Conservation (phyloP, 139 green algal species). For the Volvox reticuliferus region DNA sequence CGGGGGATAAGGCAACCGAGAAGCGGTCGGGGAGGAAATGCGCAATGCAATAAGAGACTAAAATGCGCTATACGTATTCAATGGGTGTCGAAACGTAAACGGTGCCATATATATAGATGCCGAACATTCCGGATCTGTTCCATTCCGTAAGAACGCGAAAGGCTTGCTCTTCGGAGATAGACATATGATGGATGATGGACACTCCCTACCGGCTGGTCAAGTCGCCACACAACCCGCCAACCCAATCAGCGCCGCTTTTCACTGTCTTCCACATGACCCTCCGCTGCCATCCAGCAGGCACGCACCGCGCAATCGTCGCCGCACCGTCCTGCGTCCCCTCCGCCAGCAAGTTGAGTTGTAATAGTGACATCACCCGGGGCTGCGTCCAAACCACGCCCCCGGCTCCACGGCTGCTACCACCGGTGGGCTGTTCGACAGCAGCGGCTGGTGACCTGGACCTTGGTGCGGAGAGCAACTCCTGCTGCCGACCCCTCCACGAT, state of each 20-base stretch:
- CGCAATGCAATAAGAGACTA: too few relatives aligned
- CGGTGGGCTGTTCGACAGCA: background rate
- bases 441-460: background rate
- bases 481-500: slow-evolving; percentile 7
- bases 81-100: too few relatives aligned
- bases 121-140: too few relatives aligned
- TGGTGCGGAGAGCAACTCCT: background rate
- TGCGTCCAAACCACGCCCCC: background rate
- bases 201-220: background rate
- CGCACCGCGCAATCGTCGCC: background rate
- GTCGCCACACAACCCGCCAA: background rate
- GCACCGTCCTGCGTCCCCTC: slow-evolving; percentile 32
- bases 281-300: background rate
- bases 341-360: slow-evolving; percentile 12
- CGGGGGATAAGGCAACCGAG: too few relatives aligned
- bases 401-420: background rate
- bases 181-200: too few relatives aligned
- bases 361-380: background rate
- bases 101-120: too few relatives aligned
- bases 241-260: too few relatives aligned
- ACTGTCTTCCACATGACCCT: too few relatives aligned
- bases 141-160: too few relatives aligned
- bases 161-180: too few relatives aligned
- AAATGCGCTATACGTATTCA: too few relatives aligned
- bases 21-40: too few relatives aligned